A percentile compares a stretch with the other conserved stretches of the same genome.
These are phyloP conservation scores for Daldinia eschscholtzii DNA, from an alignment of 2,329 filamentous ascomycete genomes.

Conservation along the genomic window DNA sequence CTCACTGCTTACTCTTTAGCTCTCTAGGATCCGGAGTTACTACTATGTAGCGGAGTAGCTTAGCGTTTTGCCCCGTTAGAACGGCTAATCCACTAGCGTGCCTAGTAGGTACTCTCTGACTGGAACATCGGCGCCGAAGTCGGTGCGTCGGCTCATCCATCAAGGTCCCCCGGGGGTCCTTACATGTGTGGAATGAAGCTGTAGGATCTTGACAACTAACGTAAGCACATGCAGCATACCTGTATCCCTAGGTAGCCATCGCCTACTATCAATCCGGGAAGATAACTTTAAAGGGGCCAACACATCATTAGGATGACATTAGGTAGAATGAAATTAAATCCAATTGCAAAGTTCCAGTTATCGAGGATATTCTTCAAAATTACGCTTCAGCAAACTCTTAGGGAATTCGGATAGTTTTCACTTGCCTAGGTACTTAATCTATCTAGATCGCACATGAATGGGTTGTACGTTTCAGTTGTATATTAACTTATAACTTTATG, in stretches of 20 bases:
- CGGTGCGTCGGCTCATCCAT: slow-evolving; percentile 35
- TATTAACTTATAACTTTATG: too few species aligned
- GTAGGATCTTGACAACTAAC: neutral
- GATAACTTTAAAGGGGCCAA: neutral
- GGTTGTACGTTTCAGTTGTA: too few species aligned
- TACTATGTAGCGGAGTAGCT: slow-evolving; percentile 25
- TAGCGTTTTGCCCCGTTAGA: neutral
- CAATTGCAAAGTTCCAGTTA: neutral
- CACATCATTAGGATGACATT: neutral
- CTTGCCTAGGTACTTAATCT: too few species aligned
- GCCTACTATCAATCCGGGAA: neutral
- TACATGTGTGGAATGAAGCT: slow-evolving; percentile 6
- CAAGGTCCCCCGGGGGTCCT: slow-evolving; percentile 22
- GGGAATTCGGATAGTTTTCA: too few species aligned
- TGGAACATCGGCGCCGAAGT: slow-evolving; percentile 35
- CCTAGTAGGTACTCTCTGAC: neutral
- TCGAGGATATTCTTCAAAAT: neutral
- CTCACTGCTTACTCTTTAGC: slow-evolving; percentile 15
- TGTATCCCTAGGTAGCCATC: neutral
- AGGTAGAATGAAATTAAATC: neutral
- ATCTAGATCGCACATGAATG: too few species aligned
- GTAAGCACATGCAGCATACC: neutral
- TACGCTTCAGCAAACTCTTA: neutral
- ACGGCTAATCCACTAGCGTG: neutral
- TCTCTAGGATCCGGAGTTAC: slow-evolving; percentile 38